These are phyloP conservation scores for Kappamyces sp. DNA, from an alignment of 192 early-diverging fungal species.

Conservation along the genomic window DNA sequence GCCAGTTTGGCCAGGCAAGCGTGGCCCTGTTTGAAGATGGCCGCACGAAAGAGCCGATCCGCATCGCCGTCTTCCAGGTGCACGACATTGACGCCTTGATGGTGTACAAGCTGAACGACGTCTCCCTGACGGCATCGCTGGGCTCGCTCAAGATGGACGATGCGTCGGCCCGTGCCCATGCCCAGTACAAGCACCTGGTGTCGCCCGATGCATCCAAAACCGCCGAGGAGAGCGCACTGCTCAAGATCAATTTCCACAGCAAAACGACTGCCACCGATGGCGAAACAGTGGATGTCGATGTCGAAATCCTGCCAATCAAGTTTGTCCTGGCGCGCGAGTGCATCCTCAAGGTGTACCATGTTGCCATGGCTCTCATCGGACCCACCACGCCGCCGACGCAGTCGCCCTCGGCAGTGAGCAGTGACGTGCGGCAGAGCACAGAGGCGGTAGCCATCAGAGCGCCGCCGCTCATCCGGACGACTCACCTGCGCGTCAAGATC, in stretches of 20 bases:
- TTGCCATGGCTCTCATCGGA: slow-evolving; percentile 69
- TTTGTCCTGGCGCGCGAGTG: slow-evolving; percentile 79
- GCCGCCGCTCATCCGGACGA: not conserved
- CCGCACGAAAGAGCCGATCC: not conserved
- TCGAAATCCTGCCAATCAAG: slow-evolving; percentile 38
- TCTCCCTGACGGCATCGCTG: not conserved
- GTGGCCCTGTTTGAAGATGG: not conserved
- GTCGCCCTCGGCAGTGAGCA: slow-evolving; percentile 20
- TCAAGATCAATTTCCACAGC: not conserved
- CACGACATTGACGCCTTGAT: not conserved
- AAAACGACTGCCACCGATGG: slow-evolving; percentile 49
- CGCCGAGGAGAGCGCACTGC: not conserved
- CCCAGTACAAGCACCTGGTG: slow-evolving; percentile 11
- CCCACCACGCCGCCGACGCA: slow-evolving; percentile 20
- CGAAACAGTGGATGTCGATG: not conserved
- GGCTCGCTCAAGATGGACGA: not conserved
- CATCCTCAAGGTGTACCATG: slow-evolving; percentile 80
- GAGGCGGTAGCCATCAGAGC: not conserved
- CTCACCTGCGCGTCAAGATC: not conserved
- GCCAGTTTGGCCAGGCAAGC: slow-evolving; percentile 1
- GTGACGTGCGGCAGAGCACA: slow-evolving; percentile 3
- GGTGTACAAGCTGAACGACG: not conserved
- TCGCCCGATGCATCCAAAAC: not conserved
- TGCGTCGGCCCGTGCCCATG: not conserved
- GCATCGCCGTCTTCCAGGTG: not conserved